phyloP scores from a whole-genome alignment of 2,329 filamentous ascomycete genomes.

The Penicillium freii region DNA sequence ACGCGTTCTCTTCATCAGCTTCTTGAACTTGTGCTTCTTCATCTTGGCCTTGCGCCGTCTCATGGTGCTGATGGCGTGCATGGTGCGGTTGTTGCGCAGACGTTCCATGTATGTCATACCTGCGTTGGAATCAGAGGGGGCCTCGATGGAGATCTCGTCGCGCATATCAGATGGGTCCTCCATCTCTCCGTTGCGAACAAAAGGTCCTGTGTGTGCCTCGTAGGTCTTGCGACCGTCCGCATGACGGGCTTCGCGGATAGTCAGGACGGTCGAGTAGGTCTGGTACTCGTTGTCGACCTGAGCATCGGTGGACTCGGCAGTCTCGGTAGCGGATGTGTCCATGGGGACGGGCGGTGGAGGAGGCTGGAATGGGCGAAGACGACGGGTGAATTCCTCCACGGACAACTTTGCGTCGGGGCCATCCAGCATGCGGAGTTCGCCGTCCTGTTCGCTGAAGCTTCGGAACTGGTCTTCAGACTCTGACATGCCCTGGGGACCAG shows the following conservation, averaged over 20 bases:
- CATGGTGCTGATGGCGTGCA: slow-evolving; percentile 86
- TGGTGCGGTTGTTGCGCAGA: slow-evolving; percentile 57
- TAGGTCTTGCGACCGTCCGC: slow-evolving; percentile 52
- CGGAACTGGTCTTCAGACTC: slow-evolving; percentile 37
- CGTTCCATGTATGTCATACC: slow-evolving; percentile 62
- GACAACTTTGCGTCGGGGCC: slow-evolving; percentile 63
- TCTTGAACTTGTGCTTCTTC: slow-evolving; percentile 99
- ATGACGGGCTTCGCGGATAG: slow-evolving; percentile 53
- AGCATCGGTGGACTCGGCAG: slow-evolving; percentile 40
- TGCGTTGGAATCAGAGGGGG: slow-evolving; percentile 46
- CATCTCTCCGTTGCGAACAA: slow-evolving; percentile 43
- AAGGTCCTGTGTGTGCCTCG: slow-evolving; percentile 51
- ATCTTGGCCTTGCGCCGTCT: slow-evolving; percentile 93
- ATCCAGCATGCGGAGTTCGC: slow-evolving; percentile 48
- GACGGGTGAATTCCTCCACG: slow-evolving; percentile 65
- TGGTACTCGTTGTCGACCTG: slow-evolving; percentile 37
- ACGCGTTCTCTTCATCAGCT: slow-evolving; percentile 89
- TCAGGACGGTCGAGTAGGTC: slow-evolving; percentile 51
- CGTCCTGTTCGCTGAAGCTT: slow-evolving; percentile 31
- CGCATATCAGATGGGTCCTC: slow-evolving; percentile 35
- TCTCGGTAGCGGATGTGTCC: slow-evolving; percentile 32
- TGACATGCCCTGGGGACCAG: slow-evolving; percentile 32
- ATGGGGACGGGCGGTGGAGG: slow-evolving; percentile 73
- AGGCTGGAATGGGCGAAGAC: slow-evolving; percentile 76
- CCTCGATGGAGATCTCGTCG: slow-evolving; percentile 52